A percentile compares a stretch with the other conserved stretches of the same genome.
These are phyloP conservation scores for Hypericum androsaemum DNA, from an alignment of 345 rosid genomes.

Conservation along the genomic window DNA sequence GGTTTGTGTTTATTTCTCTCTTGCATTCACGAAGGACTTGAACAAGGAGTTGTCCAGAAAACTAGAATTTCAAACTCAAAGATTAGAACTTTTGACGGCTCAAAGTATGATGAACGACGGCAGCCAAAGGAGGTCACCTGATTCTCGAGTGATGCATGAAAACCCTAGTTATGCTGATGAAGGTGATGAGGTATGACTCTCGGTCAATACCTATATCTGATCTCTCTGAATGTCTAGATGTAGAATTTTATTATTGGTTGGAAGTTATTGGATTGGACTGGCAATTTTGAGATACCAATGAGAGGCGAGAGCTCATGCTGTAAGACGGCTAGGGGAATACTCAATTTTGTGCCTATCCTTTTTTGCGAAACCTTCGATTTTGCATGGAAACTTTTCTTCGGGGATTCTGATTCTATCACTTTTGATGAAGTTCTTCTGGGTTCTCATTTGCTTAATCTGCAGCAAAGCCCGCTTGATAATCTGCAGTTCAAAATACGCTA, in stretches of 20 bases:
- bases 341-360: no score
- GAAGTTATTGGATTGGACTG: no score
- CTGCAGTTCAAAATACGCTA: no score
- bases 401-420: no score
- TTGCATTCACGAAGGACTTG: conserved; percentile 47
- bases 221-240: not conserved
- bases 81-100: conserved; percentile 84
- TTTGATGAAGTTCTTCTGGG: no score
- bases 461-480: no score
- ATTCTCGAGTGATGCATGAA: conserved; percentile 39
- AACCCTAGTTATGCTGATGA: conserved; percentile 74
- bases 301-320: no score
- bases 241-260: not conserved
- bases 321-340: no score
- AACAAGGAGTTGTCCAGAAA: conserved; percentile 74
- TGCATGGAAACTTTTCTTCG: no score
- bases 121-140: conserved; percentile 40
- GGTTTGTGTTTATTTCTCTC: not conserved
- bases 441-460: no score
- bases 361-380: no score
- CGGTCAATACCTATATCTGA: not conserved
- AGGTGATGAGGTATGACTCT: conserved; percentile 80
- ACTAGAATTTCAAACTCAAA: conserved; percentile 88
- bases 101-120: conserved; percentile 57
- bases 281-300: no score